phyloP scores from a whole-genome alignment of 306 rosid species.

The Cicer cuneatum region DNA sequence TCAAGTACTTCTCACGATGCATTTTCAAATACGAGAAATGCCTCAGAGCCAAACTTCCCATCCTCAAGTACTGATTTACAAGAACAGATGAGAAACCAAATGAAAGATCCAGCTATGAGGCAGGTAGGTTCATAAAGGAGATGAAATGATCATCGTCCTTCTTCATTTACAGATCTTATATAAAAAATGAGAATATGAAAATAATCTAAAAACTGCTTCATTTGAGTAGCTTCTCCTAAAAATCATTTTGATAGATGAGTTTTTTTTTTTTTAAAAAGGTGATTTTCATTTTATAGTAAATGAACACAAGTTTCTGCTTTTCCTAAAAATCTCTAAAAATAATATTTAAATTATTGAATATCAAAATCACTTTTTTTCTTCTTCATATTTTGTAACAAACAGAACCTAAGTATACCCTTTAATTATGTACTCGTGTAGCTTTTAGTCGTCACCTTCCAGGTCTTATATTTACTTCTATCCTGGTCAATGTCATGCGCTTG shows the following conservation, averaged over 20 bases:
- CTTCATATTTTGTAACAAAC: no score
- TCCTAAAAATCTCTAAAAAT: no score
- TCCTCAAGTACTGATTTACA: conserved; percentile 75
- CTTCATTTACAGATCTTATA: no score
- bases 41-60: conserved; percentile 66
- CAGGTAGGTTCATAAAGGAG: conserved; percentile 66
- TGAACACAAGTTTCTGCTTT: no score
- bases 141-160: not conserved
- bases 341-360: no score
- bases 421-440: not conserved
- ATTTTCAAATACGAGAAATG: conserved; percentile 56
- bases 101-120: conserved; percentile 94
- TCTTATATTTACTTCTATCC: conserved; percentile 15
- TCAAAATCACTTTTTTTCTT: no score
- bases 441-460: conserved; percentile 29
- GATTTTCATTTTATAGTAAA: no score
- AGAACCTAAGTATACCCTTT: not conserved
- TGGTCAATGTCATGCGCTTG: conserved; percentile 7
- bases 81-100: conserved; percentile 96
- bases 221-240: no score
- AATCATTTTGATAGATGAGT: no score
- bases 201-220: no score
- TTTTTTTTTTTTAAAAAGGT: no score
- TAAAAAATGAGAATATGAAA: no score
- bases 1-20: conserved; percentile 54